Evolutionary conservation across 192 early-diverging fungal species (phyloP), one percentile per base, ranked within the genome.

Genomic region (Coemansia sp.): DNA sequence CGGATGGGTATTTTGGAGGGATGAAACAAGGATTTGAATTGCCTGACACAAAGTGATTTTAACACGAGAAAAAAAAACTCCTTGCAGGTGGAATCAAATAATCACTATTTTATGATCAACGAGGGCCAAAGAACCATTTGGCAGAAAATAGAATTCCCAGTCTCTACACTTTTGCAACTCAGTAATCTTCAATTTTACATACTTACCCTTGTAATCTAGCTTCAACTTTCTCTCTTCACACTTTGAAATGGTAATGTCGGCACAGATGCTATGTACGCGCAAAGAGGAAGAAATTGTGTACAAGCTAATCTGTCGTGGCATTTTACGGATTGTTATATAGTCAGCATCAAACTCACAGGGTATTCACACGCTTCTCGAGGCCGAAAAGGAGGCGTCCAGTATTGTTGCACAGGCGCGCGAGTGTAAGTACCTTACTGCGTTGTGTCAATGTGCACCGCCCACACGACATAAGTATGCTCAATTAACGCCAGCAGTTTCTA

Each of bases 291-390:
- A 20, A 19, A 24, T 29, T 42, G 61, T 19, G 48, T 64, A 27
- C 13, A 62, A 2, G 61, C 38, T 42, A 38, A 29, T 62, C 12
- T 44, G 61, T 4, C 19, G 24, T n/a, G 24, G 24, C 51, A 0
- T 4, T 58, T 29, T 50, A 8, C 48, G n/a, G 17, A 46, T 50
- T n/a, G 1, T 39, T 5, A 8, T 78, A 61, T 82, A 82, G 80
- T 83, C 79, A 12, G 64, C 85, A 45, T 88, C 89, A 68, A 93
- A 84, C 84, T 90, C 91, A 19, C 91, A 94, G 82, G 95, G 95
- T 51, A 97, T 99, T 72, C 91, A 95, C 74, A 96, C 94, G 42
- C 91, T 99, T 42, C 87, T 99, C 64, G 95, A 99, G 68, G 97
- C 97, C 62, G 97, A 99, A 84, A 95, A 94, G 82, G 95, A 95